A percentile compares a stretch with the other conserved stretches of the same genome.
Evolutionary conservation across 2,329 filamentous ascomycete genomes (phyloP).

Genomic region (Coniochaeta pulveracea): DNA sequence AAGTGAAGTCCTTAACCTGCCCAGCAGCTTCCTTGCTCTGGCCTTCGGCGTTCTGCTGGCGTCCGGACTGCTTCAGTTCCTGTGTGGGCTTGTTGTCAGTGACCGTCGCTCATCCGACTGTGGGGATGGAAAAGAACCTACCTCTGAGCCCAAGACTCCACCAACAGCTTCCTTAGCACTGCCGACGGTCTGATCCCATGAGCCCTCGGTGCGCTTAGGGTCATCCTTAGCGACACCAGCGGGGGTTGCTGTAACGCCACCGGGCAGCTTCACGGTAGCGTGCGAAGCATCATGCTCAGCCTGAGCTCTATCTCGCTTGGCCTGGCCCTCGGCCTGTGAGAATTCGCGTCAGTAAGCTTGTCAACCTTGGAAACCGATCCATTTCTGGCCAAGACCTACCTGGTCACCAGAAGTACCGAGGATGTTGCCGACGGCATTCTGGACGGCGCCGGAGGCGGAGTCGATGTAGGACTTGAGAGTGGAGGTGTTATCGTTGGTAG

Average conservation of each 20-base stretch:
- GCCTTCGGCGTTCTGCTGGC: constrained; percentile 68
- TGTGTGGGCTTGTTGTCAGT: too few relatives aligned
- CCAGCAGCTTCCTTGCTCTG: constrained; percentile 75
- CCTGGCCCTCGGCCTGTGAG: constrained; percentile 41
- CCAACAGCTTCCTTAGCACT: constrained; percentile 75
- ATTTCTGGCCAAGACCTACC: constrained; percentile 7
- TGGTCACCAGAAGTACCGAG: constrained; percentile 63
- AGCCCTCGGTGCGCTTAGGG: constrained; percentile 58
- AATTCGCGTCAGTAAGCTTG: constrained; percentile 15
- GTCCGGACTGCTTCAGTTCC: constrained; percentile 62
- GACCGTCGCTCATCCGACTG: too few relatives aligned
- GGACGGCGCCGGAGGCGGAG: constrained; percentile 59
- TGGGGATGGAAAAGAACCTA: constrained; percentile 17
- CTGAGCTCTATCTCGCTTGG: constrained; percentile 53
- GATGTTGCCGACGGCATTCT: constrained; percentile 59
- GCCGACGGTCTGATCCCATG: constrained; percentile 84
- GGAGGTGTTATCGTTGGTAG: constrained; percentile 43
- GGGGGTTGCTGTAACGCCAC: constrained; percentile 55
- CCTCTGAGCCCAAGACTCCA: constrained; percentile 62
- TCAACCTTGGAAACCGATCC: constrained; percentile 8
- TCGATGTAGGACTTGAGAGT: constrained; percentile 72
- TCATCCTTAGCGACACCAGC: constrained; percentile 64
- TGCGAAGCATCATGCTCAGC: constrained; percentile 65
- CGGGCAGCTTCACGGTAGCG: constrained; percentile 61
- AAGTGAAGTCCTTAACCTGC: constrained; percentile 63